Evolutionary conservation across 2,329 filamentous ascomycete genomes (phyloP), one percentile per base, ranked within the genome.

Genomic region (Fusarium pseudograminearum): DNA sequence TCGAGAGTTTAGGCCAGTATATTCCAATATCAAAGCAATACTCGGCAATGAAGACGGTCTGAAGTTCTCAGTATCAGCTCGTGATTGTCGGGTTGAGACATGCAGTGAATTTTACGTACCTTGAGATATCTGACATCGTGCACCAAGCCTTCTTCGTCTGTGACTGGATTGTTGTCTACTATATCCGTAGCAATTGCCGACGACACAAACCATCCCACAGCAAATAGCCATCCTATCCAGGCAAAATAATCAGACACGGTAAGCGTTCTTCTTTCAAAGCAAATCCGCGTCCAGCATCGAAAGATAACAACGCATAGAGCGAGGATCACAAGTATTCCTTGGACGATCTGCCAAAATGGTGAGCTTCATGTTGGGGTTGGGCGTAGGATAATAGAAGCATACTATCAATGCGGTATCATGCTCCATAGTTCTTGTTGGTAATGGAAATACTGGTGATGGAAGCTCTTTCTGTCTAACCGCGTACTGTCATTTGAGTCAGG

Each of bases 11-110:
- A 0, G 64, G 45, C 24, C 34, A 57, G 42, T 57, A 67, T 1
- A 67, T 52, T 3, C 63, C 64, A 7, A 36, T 4, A 14, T 67
- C 63, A 9, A 67, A 67, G 7, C 55, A 45, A 15, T 62, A 67
- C 11, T 53, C 40, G 2, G 62, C 62, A 8, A 36, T 15, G 7
- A 47, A 67, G 15, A 67, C 57, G 5, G 14, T 33, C 64, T 67
- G 20, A 1, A 1, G n/a, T 14, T 20, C 1, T 20, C 4, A 2
- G 3, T 16, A 40, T 38, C 4, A 38, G 31, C 47, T 28, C 2
- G 5, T 14, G 3, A 5, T 20, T 1, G 16, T 30, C 5, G 0
- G 3, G 2, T 45, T 28, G 7, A 18, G 10, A 9, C 11, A 7
- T n/a, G 4, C 3, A 18, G 9, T 16, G 7, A 3, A 8, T 31